Evolutionary conservation across 805 yeast species (phyloP).

Genomic region (Saturnispora zaruensis): DNA sequence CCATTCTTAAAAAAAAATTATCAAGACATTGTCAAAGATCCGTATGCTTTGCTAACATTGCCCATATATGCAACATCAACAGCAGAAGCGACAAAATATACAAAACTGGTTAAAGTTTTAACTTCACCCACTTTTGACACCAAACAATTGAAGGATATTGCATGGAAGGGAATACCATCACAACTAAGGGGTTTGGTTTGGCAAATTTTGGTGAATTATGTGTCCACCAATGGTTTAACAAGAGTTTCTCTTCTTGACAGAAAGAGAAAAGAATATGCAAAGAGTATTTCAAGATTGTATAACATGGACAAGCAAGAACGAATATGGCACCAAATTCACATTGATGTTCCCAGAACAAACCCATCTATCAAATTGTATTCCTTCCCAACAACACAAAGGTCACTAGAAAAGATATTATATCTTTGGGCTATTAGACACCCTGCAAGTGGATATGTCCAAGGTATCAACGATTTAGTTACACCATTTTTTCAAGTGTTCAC

Average conservation of each 20-base stretch:
- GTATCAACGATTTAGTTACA: slow-evolving; percentile 87
- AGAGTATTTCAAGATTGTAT: slow-evolving; percentile 63
- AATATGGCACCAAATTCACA: slow-evolving; percentile 92
- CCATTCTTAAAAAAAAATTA: slow-evolving; percentile 26
- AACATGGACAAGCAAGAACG: slow-evolving; percentile 54
- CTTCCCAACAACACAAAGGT: slow-evolving; percentile 59
- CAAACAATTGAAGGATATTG: slow-evolving; percentile 60
- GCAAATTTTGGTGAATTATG: slow-evolving; percentile 84
- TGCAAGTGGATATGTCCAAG: slow-evolving; percentile 96
- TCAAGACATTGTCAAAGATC: slow-evolving; percentile 35
- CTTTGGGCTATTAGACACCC: slow-evolving; percentile 97
- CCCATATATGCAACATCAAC: slow-evolving; percentile 20
- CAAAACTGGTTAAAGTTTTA: slow-evolving; percentile 58
- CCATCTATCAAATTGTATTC: slow-evolving; percentile 74
- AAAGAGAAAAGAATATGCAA: slow-evolving; percentile 78
- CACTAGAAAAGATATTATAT: slow-evolving; percentile 73
- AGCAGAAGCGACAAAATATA: slow-evolving; percentile 47
- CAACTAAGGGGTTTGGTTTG: slow-evolving; percentile 76
- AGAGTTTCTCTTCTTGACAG: slow-evolving; percentile 61
- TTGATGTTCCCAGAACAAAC: slow-evolving; percentile 90
- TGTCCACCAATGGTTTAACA: slow-evolving; percentile 77
- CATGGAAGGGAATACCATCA: slow-evolving; percentile 93
- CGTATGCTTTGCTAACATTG: slow-evolving; percentile 29
- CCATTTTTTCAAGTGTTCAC: slow-evolving; percentile 88
- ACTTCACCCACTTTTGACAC: slow-evolving; percentile 51